Evolutionary conservation across 148 eudicot genomes (phyloP).

Genomic region (Polygonum aviculare): DNA sequence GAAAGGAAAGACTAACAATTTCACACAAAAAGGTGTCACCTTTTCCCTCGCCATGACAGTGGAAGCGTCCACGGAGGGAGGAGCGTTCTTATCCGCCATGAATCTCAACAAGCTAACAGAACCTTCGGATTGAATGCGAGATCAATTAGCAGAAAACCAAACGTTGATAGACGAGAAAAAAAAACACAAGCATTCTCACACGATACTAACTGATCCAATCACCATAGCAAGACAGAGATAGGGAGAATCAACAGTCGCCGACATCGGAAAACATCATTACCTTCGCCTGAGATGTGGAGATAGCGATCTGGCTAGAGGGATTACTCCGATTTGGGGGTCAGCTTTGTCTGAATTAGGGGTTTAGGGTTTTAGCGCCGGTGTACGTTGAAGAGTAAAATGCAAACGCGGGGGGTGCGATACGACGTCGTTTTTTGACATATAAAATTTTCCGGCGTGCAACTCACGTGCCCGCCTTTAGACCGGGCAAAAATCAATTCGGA

Average conservation of each 20-base stretch:
- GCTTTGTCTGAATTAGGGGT: neutral
- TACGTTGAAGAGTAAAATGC: neutral
- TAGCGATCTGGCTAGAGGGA: neutral
- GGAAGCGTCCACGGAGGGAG: neutral
- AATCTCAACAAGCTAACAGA: neutral
- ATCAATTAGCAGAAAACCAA: slow-evolving; percentile 2
- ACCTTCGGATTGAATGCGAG: neutral
- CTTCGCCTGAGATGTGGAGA: neutral
- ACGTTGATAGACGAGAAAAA: neutral
- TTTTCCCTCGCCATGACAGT: neutral
- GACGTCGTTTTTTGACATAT: neutral
- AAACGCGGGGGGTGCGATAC: neutral
- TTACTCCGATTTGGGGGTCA: neutral
- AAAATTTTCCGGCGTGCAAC: neutral
- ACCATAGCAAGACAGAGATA: neutral
- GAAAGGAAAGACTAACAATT: neutral
- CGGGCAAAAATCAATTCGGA: no score
- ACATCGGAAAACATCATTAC: neutral
- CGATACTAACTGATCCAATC: neutral
- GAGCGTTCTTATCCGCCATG: neutral
- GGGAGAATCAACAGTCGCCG: neutral
- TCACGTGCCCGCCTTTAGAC: neutral
- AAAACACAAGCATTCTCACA: neutral
- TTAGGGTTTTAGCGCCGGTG: slow-evolving; percentile 2
- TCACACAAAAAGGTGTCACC: neutral